phyloP scores from a whole-genome alignment of 176 grass and related monocot genomes.

The Musa acuminata region DNA sequence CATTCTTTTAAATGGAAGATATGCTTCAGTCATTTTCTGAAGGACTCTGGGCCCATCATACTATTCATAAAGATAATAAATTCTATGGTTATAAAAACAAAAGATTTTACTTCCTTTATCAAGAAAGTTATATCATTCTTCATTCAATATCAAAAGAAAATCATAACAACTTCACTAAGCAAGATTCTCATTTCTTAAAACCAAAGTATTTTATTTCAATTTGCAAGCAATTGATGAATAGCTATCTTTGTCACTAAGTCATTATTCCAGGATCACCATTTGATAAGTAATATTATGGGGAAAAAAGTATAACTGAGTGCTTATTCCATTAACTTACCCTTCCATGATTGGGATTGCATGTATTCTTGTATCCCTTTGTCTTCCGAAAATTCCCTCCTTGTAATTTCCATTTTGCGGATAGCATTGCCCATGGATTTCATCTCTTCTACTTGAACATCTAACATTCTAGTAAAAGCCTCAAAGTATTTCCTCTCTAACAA shows the following conservation, averaged over 20 bases:
- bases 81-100: background rate
- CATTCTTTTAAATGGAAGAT: background rate
- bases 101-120: background rate
- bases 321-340: slow-evolving; percentile 18
- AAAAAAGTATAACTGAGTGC: background rate
- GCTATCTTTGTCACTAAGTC: background rate
- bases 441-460: slow-evolving; percentile 23
- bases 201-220: background rate
- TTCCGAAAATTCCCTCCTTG: background rate
- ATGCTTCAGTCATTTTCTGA: background rate
- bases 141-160: background rate
- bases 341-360: slow-evolving; percentile 3
- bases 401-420: slow-evolving; percentile 6
- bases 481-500: slow-evolving; percentile 24
- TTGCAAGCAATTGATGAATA: background rate
- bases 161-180: background rate
- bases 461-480: background rate
- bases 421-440: slow-evolving; percentile 21
- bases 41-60: background rate
- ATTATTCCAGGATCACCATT: background rate
- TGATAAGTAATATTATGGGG: background rate
- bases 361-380: background rate
- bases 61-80: background rate
- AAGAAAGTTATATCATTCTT: background rate
- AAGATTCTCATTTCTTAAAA: background rate